Evolutionary conservation across 768 basidiomycete genomes (phyloP).

Genomic region (Trametes cingulata): DNA sequence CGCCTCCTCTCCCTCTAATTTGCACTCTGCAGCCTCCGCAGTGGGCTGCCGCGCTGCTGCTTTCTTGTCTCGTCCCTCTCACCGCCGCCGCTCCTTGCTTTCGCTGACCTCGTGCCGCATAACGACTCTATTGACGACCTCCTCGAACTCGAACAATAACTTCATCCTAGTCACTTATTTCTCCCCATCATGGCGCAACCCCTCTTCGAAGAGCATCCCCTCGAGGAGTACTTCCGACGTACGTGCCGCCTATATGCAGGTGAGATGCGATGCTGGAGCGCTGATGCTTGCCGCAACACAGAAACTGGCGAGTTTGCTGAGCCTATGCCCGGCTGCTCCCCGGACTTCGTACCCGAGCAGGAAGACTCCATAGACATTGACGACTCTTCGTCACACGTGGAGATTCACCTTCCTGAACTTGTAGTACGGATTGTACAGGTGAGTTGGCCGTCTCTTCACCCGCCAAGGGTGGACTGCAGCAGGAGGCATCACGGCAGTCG

Average conservation of each 20-base stretch:
- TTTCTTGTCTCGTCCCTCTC: conserved; percentile 19
- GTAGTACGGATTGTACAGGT: conserved; percentile 20
- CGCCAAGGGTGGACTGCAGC: too few species aligned
- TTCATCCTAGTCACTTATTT: conserved; percentile 7
- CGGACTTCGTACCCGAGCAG: conserved; percentile 39
- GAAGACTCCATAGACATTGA: conserved; percentile 29
- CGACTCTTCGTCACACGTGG: neutral
- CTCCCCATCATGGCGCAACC: conserved; percentile 67
- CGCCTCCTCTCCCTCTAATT: neutral
- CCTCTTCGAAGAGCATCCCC: conserved; percentile 74
- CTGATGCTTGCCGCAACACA: conserved; percentile 26
- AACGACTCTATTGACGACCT: conserved; percentile 20
- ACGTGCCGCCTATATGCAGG: conserved; percentile 12
- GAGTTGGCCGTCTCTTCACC: conserved; percentile 1
- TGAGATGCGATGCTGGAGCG: conserved; percentile 3
- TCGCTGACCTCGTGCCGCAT: conserved; percentile 9
- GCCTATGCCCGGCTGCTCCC: conserved; percentile 56
- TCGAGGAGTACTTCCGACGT: conserved; percentile 74
- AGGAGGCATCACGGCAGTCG: too few species aligned
- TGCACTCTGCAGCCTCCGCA: neutral
- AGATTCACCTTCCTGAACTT: conserved; percentile 14
- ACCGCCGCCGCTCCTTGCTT: conserved; percentile 23
- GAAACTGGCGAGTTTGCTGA: conserved; percentile 61
- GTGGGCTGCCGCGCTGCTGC: neutral
- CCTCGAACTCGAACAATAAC: neutral